A percentile compares a stretch with the other conserved stretches of the same genome.
These are phyloP conservation scores for Pterulicium gracile DNA, from an alignment of 1,284 basidiomycete species.

Conservation along the genomic window DNA sequence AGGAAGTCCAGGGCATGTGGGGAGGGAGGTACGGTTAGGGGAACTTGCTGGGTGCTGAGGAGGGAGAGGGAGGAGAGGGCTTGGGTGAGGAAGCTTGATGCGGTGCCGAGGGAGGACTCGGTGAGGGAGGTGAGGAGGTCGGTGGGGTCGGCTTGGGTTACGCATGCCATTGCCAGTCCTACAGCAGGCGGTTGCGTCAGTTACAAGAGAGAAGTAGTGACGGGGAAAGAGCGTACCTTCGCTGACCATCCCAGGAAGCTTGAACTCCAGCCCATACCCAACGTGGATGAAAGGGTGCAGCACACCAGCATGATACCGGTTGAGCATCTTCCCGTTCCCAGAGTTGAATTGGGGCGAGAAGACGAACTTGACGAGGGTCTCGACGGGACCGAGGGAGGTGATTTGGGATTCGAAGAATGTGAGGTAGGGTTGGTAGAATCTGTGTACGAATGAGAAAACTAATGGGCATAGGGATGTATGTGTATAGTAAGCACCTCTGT, in stretches of 20 bases:
- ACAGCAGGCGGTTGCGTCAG: too few relatives aligned
- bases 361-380: background rate
- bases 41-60: too few relatives aligned
- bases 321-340: constrained; percentile 10
- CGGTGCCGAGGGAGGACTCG: too few relatives aligned
- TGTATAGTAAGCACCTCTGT: background rate
- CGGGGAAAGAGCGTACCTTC: constrained; percentile 14
- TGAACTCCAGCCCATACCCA: constrained; percentile 20
- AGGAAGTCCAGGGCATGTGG: background rate
- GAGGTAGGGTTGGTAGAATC: background rate
- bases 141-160: background rate
- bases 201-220: too few relatives aligned
- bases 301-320: constrained; percentile 13
- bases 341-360: background rate
- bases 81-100: background rate
- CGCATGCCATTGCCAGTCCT: background rate
- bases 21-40: background rate
- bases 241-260: constrained; percentile 18
- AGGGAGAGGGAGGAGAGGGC: background rate
- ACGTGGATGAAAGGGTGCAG: constrained; percentile 18
- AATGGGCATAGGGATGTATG: background rate
- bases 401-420: background rate
- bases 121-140: background rate
- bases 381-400: background rate
- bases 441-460: background rate